These are phyloP conservation scores for Solanum aculeatissimum DNA, from an alignment of 305 asterid species.

Conservation along the genomic window DNA sequence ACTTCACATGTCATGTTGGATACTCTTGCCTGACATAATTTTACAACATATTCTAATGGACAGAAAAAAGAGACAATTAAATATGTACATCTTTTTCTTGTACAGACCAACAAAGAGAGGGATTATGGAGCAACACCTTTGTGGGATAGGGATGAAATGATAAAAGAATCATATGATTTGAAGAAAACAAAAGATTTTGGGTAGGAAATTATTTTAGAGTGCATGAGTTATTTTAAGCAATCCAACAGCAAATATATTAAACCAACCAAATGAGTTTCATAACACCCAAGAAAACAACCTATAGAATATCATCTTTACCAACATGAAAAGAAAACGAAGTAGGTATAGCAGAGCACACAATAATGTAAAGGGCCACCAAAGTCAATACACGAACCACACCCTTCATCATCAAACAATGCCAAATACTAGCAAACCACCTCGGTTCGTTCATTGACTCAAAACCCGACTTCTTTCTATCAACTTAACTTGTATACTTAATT, in stretches of 20 bases:
- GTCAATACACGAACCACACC: slow-evolving; percentile 85
- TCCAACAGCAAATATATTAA: background rate
- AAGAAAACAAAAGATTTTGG: too few relatives aligned
- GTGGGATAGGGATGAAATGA: too few relatives aligned
- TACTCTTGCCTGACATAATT: background rate
- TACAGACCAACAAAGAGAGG: too few relatives aligned
- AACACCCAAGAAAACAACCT: background rate
- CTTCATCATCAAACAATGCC: background rate
- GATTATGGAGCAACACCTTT: too few relatives aligned
- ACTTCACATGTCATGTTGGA: background rate
- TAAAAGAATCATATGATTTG: too few relatives aligned
- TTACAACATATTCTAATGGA: background rate
- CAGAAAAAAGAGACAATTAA: background rate
- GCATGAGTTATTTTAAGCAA: too few relatives aligned
- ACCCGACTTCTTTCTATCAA: background rate
- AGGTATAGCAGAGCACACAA: background rate
- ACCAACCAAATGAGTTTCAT: background rate
- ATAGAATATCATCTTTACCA: background rate
- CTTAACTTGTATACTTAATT: background rate
- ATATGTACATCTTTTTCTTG: too few relatives aligned
- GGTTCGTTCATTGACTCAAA: slow-evolving; percentile 90
- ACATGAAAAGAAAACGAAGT: background rate
- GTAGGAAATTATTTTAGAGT: too few relatives aligned
- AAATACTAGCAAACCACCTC: background rate
- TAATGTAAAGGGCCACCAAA: slow-evolving; percentile 12